These are phyloP conservation scores for Aspergillus costaricaensis DNA, from an alignment of 2,329 filamentous ascomycete species.

Conservation along the genomic window DNA sequence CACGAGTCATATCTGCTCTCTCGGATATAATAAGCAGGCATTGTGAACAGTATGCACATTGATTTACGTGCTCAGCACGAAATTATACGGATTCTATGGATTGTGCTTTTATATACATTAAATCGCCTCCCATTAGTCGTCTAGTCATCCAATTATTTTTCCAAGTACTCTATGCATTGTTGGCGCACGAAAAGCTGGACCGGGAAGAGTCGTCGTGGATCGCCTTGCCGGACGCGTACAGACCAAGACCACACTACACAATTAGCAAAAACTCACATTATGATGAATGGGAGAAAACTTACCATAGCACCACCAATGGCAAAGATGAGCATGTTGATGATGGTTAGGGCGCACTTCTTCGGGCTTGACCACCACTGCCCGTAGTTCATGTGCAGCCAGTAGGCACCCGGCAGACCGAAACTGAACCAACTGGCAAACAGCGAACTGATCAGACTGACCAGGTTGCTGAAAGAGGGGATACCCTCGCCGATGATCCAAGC, in stretches of 20 bases:
- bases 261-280: neutral
- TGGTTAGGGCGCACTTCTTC: conserved; percentile 48
- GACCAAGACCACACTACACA: conserved; percentile 36
- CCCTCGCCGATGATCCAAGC: conserved; percentile 69
- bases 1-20: too few relatives aligned
- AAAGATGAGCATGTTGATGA: conserved; percentile 50
- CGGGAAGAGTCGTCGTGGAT: conserved; percentile 37
- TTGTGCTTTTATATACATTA: conserved; percentile 1
- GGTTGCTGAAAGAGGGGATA: conserved; percentile 67
- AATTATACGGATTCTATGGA: neutral
- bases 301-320: conserved; percentile 32
- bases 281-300: conserved; percentile 6
- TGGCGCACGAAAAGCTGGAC: conserved; percentile 43
- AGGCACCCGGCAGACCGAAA: conserved; percentile 34
- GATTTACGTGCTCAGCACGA: neutral
- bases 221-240: conserved; percentile 41
- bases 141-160: neutral
- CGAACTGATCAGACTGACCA: conserved; percentile 64
- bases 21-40: neutral
- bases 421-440: conserved; percentile 68
- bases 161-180: conserved; percentile 25
- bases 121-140: neutral
- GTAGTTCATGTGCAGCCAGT: conserved; percentile 53
- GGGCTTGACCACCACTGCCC: conserved; percentile 44
- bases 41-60: neutral